Percentiles rank a stretch among this genome's conserved stretches.
These are phyloP conservation scores for Rhizophagus sp. DNA, from an alignment of 192 early-diverging fungal species.

Conservation along the genomic window DNA sequence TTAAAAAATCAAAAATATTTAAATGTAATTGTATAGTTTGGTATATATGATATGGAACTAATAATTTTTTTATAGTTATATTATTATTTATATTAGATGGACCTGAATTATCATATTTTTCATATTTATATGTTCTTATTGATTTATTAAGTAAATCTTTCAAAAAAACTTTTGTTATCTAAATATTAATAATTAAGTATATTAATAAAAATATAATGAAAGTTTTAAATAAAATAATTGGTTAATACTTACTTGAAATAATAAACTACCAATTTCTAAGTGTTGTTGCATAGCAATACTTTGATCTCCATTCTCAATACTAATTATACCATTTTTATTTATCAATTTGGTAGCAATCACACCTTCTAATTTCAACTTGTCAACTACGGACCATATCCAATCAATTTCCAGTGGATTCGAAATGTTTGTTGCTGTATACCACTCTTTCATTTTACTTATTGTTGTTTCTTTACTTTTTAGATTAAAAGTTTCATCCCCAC, in stretches of 20 bases:
- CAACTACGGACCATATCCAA: constrained; percentile 47
- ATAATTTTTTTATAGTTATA: constrained; percentile 33
- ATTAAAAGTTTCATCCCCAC: background rate
- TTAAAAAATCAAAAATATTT: constrained; percentile 31
- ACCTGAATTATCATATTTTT: constrained; percentile 35
- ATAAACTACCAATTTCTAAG: constrained; percentile 48
- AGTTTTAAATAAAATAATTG: background rate
- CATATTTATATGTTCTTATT: constrained; percentile 41
- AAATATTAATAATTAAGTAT: constrained; percentile 8
- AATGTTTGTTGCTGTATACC: constrained; percentile 3
- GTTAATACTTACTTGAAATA: constrained; percentile 36
- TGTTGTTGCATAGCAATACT: constrained; percentile 46
- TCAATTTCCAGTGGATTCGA: constrained; percentile 37
- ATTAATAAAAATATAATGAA: background rate
- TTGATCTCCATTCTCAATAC: constrained; percentile 21
- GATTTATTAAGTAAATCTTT: constrained; percentile 43
- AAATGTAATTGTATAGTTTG: constrained; percentile 45
- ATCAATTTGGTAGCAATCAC: constrained; percentile 40
- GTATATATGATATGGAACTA: constrained; percentile 58
- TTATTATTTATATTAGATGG: background rate
- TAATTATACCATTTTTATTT: constrained; percentile 24
- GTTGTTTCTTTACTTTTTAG: background rate
- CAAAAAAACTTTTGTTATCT: constrained; percentile 53
- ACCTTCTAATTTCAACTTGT: constrained; percentile 34
- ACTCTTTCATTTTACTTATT: background rate